phyloP scores from a whole-genome alignment of 345 rosid genomes.

The Physaria fendleri region DNA sequence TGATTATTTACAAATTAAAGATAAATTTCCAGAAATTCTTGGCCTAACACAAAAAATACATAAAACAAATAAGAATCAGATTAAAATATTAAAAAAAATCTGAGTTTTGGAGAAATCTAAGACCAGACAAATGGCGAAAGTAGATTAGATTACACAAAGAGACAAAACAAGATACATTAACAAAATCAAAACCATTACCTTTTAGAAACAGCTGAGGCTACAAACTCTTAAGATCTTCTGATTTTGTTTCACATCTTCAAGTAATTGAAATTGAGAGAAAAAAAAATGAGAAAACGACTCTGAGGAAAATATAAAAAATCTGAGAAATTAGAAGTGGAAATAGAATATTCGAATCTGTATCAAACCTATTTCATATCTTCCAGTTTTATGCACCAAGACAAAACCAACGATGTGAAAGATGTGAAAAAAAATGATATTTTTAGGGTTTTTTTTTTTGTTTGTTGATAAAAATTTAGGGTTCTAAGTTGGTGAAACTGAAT shows the following conservation, averaged over 20 bases:
- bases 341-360: constrained; percentile 16
- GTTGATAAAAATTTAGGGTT: constrained; percentile 10
- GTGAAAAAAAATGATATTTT: not conserved
- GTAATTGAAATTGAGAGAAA: not conserved
- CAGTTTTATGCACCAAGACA: constrained; percentile 5
- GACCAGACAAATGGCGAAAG: constrained; percentile 20
- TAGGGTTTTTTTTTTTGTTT: not conserved
- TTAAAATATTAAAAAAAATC: not conserved
- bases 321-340: not conserved
- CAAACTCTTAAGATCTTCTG: not conserved
- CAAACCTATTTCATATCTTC: constrained; percentile 18
- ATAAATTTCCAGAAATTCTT: not conserved
- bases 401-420: constrained; percentile 10
- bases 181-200: not conserved
- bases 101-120: not conserved
- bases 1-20: constrained; percentile 1
- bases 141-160: not conserved
- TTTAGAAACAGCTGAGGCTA: not conserved
- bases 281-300: not conserved
- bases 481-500: constrained; percentile 16
- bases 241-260: not conserved
- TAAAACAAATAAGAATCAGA: not conserved
- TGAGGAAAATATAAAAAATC: not conserved
- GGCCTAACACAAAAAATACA: not conserved
- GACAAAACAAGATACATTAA: not conserved